Evolutionary conservation across 345 rosid genomes (phyloP).

Genomic region (Ailanthus altissimus): DNA sequence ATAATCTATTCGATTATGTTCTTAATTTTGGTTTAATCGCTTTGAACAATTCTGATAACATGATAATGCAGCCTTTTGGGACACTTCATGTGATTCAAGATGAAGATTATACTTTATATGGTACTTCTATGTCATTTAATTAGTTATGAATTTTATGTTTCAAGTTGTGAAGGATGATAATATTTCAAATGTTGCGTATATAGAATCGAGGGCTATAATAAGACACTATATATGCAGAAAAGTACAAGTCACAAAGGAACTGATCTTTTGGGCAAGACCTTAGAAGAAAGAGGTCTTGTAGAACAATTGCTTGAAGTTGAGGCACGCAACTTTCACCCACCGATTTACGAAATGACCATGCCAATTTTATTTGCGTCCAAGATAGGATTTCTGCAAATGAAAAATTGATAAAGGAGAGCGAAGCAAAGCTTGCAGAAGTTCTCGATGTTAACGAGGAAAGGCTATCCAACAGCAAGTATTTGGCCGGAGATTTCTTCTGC

Average conservation of each 20-base stretch:
- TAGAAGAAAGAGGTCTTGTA: slow-evolving; percentile 55
- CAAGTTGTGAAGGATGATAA: too few species aligned
- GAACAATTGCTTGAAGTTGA: slow-evolving; percentile 77
- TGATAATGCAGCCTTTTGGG: slow-evolving; percentile 65
- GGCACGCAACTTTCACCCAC: slow-evolving; percentile 57
- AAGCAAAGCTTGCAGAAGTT: slow-evolving; percentile 54
- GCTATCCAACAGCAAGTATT: slow-evolving; percentile 59
- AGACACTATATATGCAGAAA: slow-evolving; percentile 71
- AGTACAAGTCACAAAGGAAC: slow-evolving; percentile 51
- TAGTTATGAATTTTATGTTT: not conserved
- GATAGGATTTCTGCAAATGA: slow-evolving; percentile 47
- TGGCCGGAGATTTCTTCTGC: slow-evolving; percentile 69
- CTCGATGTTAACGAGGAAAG: slow-evolving; percentile 66
- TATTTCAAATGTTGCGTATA: not conserved
- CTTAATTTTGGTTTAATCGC: too few species aligned
- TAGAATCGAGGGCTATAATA: slow-evolving; percentile 74
- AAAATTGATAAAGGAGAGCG: slow-evolving; percentile 53
- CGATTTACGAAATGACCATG: slow-evolving; percentile 35
- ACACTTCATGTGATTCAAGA: slow-evolving; percentile 63
- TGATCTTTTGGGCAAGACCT: slow-evolving; percentile 41
- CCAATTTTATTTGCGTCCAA: slow-evolving; percentile 47
- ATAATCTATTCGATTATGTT: not conserved
- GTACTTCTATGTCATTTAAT: slow-evolving; percentile 30
- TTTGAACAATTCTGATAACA: not conserved
- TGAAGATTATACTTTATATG: slow-evolving; percentile 64